Evolutionary conservation across 2,329 filamentous ascomycete genomes (phyloP), one percentile per base, ranked within the genome.

Genomic region (Pseudomassariella vexata): DNA sequence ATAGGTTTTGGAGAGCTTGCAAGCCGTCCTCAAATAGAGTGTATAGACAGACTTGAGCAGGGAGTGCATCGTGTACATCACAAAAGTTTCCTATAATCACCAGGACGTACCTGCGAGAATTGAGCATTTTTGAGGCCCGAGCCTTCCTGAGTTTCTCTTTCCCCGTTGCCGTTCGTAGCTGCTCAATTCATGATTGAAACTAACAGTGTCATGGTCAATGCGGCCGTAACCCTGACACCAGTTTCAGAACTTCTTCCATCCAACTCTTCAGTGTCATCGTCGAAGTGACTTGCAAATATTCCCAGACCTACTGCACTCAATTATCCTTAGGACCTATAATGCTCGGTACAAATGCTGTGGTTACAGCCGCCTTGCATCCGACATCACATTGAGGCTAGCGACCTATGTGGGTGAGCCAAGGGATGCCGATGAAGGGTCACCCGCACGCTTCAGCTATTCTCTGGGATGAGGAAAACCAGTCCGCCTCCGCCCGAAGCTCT

Each of bases 1-100:
- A 26, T 45, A 89, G 84, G 82, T 90, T 55, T 73, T 92, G 51
- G 85, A 92, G 76, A 85, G 77, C 60, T 74, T 92, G 54, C 81
- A 88, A 67, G 79, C 81, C 52, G 77, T 74, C 52, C 70, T 90
- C 59, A 90, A 89, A 75, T 89, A 87, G 70, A 70, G 55, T 54
- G 55, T 62, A 58, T 66, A 65, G 65, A 65, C 45, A 60, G 59
- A 61, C n/a, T n/a, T n/a, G 52, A 50, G 43, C 28, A 48, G 34
- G 44, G 32, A 35, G 36, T 30, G 38, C 45, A 48, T 47, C 46
- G 46, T 53, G 52, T 61, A 60, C 57, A 62, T 57, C 59, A 59
- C 49, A 50, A 44, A 38, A 46, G 46, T 52, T 49, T 47, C 45
- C 48, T 50, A 48, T 42, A 43, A 39, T 40, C 32, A 38, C 40